Conservation (phyloP, 345 rosid genomes). For the Ceriops zippeliana region DNA sequence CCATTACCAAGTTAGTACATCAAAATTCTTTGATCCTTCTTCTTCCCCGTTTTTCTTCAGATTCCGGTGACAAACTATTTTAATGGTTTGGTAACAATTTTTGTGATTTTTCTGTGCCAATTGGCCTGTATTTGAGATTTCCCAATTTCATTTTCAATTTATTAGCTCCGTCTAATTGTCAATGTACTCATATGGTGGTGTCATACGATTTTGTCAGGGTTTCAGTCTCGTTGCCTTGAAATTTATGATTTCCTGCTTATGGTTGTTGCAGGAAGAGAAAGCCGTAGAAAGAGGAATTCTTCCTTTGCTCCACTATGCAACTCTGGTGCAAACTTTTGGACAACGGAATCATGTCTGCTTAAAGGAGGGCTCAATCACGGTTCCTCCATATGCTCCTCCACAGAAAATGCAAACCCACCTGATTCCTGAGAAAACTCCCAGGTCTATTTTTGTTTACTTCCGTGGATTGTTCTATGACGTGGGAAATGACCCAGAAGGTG, state of each 20-base stretch:
- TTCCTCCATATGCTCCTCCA: constrained; percentile 95
- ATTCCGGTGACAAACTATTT: background rate
- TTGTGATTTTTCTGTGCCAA: background rate
- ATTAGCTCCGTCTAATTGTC: background rate
- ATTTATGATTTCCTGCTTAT: background rate
- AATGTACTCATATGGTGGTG: background rate
- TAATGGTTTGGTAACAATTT: background rate
- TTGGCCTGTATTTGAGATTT: no score
- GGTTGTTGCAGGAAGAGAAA: constrained; percentile 70
- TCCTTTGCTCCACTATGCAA: constrained; percentile 67
- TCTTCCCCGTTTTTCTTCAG: background rate
- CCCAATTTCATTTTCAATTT: no score
- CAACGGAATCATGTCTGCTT: constrained; percentile 91
- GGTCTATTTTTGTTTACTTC: constrained; percentile 92
- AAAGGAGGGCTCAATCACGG: constrained; percentile 76
- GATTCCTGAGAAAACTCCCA: constrained; percentile 69
- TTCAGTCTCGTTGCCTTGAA: background rate
- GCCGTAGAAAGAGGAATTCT: constrained; percentile 86
- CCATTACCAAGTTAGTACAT: constrained; percentile 20
- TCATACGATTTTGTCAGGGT: background rate
- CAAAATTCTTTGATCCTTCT: background rate
- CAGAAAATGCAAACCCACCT: constrained; percentile 87
- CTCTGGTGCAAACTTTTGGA: constrained; percentile 93
- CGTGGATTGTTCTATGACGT: constrained; percentile 92
- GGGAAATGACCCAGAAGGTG: constrained; percentile 95